phyloP scores from a whole-genome alignment of 2,329 filamentous ascomycete genomes.

The Neofusicoccum kwambonambiense region DNA sequence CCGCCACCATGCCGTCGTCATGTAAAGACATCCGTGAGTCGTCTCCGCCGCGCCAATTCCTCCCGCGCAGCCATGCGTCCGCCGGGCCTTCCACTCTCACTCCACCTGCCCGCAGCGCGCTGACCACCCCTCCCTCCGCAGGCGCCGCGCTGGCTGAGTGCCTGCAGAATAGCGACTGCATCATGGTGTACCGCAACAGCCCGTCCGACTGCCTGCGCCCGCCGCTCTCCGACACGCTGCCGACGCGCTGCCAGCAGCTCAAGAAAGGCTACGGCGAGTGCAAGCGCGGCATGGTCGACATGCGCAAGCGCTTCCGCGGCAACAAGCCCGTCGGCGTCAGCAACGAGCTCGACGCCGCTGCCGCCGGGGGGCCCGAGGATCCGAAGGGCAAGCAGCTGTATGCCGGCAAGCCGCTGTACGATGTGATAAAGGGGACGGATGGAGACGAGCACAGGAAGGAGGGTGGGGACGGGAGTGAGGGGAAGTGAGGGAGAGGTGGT shows the following conservation, averaged over 20 bases:
- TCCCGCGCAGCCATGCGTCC: background rate
- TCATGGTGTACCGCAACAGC: conserved; percentile 85
- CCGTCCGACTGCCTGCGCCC: conserved; percentile 85
- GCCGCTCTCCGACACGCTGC: conserved; percentile 78
- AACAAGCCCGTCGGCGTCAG: conserved; percentile 71
- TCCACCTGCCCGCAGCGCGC: conserved; percentile 3
- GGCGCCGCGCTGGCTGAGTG: conserved; percentile 90
- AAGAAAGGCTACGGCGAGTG: conserved; percentile 92
- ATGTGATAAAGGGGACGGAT: conserved; percentile 13
- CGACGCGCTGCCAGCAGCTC: conserved; percentile 85
- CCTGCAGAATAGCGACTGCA: conserved; percentile 93
- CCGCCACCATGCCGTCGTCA: conserved; percentile 74
- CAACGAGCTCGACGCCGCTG: conserved; percentile 28
- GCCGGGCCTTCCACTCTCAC: background rate
- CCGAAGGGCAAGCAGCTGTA: conserved; percentile 10
- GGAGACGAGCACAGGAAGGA: conserved; percentile 8
- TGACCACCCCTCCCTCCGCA: conserved; percentile 39
- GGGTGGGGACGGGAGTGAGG: background rate
- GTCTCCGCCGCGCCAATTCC: background rate
- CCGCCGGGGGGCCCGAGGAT: conserved; percentile 14
- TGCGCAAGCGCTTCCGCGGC: conserved; percentile 96
- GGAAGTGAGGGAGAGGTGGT: background rate
- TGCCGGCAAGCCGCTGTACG: conserved; percentile 12
- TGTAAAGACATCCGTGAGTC: conserved; percentile 92
- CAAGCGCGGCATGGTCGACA: conserved; percentile 94